phyloP scores from a whole-genome alignment of 257 asterid genomes.

The Salvia hispanica region DNA sequence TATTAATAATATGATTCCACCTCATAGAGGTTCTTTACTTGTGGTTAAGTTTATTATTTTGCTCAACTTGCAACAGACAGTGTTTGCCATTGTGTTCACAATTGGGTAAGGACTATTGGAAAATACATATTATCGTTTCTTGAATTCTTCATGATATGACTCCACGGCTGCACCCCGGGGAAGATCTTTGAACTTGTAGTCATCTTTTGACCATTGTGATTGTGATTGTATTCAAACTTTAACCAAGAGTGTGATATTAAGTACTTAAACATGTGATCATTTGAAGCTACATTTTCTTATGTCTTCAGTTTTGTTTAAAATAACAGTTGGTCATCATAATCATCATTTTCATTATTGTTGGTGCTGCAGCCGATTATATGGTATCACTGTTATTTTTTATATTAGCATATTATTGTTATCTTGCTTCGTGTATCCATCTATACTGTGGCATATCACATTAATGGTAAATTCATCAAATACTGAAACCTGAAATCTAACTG shows the following conservation, averaged over 20 bases:
- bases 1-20: no score
- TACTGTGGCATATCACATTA: background rate
- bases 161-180: no score
- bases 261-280: background rate
- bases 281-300: background rate
- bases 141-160: no score
- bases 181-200: no score
- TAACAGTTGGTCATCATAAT: background rate
- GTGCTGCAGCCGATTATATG: background rate
- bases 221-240: background rate
- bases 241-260: background rate
- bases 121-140: no score
- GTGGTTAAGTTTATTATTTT: no score
- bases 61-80: no score
- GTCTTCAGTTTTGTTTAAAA: background rate
- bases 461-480: background rate
- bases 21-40: no score
- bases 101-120: no score
- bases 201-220: no score
- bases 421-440: background rate
- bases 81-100: no score
- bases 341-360: background rate
- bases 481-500: background rate
- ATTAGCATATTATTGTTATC: background rate
- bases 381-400: background rate